These are phyloP conservation scores for Neurospora sp. DNA, from an alignment of 2,329 filamentous ascomycete species.

Conservation along the genomic window DNA sequence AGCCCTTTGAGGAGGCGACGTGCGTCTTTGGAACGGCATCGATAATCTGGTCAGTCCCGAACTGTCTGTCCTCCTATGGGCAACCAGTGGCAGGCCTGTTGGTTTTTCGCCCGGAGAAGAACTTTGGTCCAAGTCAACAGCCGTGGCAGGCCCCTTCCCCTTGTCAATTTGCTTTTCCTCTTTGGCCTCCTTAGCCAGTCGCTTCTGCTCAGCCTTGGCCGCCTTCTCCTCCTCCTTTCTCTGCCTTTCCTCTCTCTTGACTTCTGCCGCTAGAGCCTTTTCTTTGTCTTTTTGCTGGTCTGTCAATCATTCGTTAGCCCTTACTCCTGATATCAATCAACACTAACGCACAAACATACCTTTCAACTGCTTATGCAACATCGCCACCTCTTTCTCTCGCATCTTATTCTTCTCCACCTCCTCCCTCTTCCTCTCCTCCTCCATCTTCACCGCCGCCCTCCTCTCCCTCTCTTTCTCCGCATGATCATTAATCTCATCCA, in stretches of 20 bases:
- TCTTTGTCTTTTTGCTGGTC: conserved; percentile 36
- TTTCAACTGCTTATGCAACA: conserved; percentile 44
- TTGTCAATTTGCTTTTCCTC: conserved; percentile 34
- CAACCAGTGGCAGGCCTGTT: conserved; percentile 7
- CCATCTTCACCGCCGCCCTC: conserved; percentile 50
- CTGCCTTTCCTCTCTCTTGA: conserved; percentile 47
- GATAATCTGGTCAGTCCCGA: neutral
- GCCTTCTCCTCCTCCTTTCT: conserved; percentile 33
- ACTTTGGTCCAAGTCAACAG: neutral
- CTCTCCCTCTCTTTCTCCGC: conserved; percentile 63
- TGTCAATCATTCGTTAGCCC: conserved; percentile 17
- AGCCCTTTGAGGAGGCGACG: neutral
- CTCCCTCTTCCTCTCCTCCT: conserved; percentile 40
- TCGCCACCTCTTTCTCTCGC: conserved; percentile 42
- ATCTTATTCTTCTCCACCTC: conserved; percentile 34
- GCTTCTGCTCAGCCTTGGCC: conserved; percentile 37
- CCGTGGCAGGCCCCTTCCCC: conserved; percentile 5
- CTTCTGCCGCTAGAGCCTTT: conserved; percentile 25
- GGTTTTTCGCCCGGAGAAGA: conserved; percentile 2
- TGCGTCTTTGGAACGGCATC: neutral
- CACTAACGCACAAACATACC: conserved; percentile 34
- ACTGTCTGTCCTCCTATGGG: conserved; percentile 1
- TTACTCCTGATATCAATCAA: neutral
- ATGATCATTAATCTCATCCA: conserved; percentile 76
- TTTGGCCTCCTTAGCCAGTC: conserved; percentile 30